Conservation (phyloP, 2,329 filamentous ascomycete genomes). For the Ustulina deusta region DNA sequence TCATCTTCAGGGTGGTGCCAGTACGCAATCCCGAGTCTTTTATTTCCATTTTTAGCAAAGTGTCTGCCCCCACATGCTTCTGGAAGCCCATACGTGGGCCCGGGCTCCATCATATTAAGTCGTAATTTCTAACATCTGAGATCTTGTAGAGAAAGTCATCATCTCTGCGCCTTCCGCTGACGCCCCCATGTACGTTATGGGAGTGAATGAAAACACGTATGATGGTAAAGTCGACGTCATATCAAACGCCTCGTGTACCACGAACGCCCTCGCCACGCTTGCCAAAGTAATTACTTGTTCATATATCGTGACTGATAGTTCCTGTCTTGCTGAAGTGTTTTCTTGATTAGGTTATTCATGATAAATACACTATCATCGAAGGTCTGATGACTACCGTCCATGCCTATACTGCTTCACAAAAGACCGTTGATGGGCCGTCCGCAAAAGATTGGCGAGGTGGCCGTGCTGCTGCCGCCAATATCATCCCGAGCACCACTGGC, state of each 20-base stretch:
- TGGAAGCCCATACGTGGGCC: too few species aligned
- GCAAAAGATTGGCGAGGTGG: slow-evolving; percentile 99
- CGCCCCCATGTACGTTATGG: slow-evolving; percentile 99
- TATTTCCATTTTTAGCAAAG: too few species aligned
- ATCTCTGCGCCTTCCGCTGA: slow-evolving; percentile 93
- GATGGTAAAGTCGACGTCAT: slow-evolving; percentile 87
- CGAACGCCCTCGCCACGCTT: slow-evolving; percentile 99
- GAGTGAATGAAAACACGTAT: slow-evolving; percentile 96
- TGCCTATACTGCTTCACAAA: slow-evolving; percentile 99
- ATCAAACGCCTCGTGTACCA: slow-evolving; percentile 99
- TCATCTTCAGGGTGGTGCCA: slow-evolving; percentile 95
- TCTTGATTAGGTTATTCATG: slow-evolving; percentile 86
- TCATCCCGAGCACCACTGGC: slow-evolving; percentile 98
- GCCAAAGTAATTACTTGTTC: too few species aligned
- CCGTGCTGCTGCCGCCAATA: slow-evolving; percentile 98
- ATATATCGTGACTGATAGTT: too few species aligned
- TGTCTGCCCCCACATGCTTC: too few species aligned
- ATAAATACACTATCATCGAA: slow-evolving; percentile 97
- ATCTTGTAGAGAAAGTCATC: slow-evolving; percentile 98
- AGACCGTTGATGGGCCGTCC: slow-evolving; percentile 98
- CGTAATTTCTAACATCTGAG: too few species aligned
- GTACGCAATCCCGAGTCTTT: too few species aligned
- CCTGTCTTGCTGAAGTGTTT: too few species aligned
- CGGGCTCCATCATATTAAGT: too few species aligned
- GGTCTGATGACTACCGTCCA: slow-evolving; percentile 99